These are phyloP conservation scores for Ambrosiella beaveri DNA, from an alignment of 2,329 filamentous ascomycete genomes.

Conservation along the genomic window DNA sequence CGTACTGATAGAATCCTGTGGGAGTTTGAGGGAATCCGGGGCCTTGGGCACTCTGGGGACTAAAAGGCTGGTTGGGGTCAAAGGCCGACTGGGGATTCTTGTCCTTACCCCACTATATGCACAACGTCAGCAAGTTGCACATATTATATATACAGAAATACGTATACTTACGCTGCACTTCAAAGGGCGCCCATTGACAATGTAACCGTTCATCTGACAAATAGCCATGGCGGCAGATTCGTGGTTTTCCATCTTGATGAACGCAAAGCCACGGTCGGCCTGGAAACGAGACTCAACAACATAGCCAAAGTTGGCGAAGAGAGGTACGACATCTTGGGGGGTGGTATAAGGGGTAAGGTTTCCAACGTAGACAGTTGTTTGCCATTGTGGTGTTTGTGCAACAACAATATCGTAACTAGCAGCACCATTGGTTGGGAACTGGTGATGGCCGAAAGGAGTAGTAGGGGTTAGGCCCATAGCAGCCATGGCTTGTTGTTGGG, in stretches of 20 bases:
- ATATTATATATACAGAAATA: no score
- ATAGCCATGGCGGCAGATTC: slow-evolving; percentile 98
- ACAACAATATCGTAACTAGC: slow-evolving; percentile 97
- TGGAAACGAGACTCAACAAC: slow-evolving; percentile 97
- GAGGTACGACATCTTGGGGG: slow-evolving; percentile 86
- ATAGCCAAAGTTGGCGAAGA: slow-evolving; percentile 97
- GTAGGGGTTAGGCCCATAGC: slow-evolving; percentile 97
- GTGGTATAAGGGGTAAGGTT: slow-evolving; percentile 97
- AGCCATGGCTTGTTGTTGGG: slow-evolving; percentile 91
- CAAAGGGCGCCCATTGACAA: slow-evolving; percentile 86
- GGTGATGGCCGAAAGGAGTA: slow-evolving; percentile 88
- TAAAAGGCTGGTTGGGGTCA: slow-evolving; percentile 53
- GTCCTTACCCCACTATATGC: slow-evolving; percentile 85
- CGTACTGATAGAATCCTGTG: slow-evolving; percentile 80
- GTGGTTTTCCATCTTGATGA: slow-evolving; percentile 98
- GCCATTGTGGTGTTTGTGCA: slow-evolving; percentile 88
- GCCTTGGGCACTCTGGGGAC: slow-evolving; percentile 57
- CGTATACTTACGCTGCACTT: slow-evolving; percentile 83
- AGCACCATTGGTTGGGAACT: slow-evolving; percentile 91
- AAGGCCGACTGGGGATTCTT: slow-evolving; percentile 79
- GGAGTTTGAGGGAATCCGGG: slow-evolving; percentile 63
- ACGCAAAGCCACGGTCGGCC: slow-evolving; percentile 91
- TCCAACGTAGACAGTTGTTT: slow-evolving; percentile 95
- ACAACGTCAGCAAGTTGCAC: slow-evolving; percentile 1
- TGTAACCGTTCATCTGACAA: slow-evolving; percentile 93